A percentile compares a stretch with the other conserved stretches of the same genome.
These are phyloP conservation scores for Ustilago sp. DNA, from an alignment of 1,284 basidiomycete species.

Conservation along the genomic window DNA sequence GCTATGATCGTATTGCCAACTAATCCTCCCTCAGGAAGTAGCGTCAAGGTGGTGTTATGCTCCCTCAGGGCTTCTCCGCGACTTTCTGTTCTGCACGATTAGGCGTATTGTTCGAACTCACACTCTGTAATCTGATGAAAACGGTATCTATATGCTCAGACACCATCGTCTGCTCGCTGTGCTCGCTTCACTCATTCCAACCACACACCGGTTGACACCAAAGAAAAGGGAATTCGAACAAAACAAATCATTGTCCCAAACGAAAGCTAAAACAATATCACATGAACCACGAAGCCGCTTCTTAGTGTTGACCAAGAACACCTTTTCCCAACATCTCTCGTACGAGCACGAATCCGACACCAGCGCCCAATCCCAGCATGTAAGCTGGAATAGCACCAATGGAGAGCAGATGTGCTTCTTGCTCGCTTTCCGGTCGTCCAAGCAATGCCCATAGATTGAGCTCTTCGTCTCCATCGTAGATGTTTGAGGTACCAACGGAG, in stretches of 20 bases:
- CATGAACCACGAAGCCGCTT: neutral
- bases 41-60: neutral
- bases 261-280: neutral
- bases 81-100: neutral
- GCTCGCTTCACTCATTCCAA: neutral
- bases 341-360: constrained; percentile 55
- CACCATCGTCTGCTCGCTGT: neutral
- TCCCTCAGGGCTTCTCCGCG: neutral
- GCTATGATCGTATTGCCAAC: constrained; percentile 57
- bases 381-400: constrained; percentile 59
- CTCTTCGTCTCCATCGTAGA: constrained; percentile 26
- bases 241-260: constrained; percentile 1
- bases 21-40: neutral
- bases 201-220: neutral
- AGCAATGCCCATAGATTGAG: constrained; percentile 30
- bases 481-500: neutral
- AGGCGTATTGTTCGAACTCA: neutral
- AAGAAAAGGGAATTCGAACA: neutral
- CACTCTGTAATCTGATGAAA: neutral
- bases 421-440: constrained; percentile 23
- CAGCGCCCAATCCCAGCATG: constrained; percentile 55
- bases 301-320: neutral
- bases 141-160: too few species aligned
- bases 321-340: constrained; percentile 37
- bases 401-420: constrained; percentile 27